Evolutionary conservation across 1,284 basidiomycete species (phyloP).

Genomic region (Clitocybe nebularis): DNA sequence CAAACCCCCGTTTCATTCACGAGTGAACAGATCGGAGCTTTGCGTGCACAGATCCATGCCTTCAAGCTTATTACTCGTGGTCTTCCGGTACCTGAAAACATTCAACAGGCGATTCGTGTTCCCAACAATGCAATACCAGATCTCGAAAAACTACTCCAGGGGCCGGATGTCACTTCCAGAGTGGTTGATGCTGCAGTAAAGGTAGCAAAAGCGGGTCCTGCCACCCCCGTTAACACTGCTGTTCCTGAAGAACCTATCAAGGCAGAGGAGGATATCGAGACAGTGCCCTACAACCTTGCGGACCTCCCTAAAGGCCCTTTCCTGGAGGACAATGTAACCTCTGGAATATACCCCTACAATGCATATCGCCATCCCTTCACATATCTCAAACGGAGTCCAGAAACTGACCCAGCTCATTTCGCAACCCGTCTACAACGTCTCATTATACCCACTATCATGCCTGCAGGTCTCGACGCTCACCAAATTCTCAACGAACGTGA

Average conservation of each 20-base stretch:
- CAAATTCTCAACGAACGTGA: constrained; percentile 90
- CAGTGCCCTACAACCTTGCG: constrained; percentile 35
- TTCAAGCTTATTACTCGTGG: constrained; percentile 84
- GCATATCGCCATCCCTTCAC: constrained; percentile 87
- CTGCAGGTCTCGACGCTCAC: constrained; percentile 90
- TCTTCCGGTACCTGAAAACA: constrained; percentile 72
- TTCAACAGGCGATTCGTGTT: constrained; percentile 77
- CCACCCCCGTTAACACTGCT: constrained; percentile 26
- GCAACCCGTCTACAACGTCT: constrained; percentile 77
- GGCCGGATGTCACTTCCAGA: constrained; percentile 54
- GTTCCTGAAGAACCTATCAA: constrained; percentile 34
- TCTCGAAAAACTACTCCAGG: constrained; percentile 61
- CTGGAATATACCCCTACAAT: constrained; percentile 93
- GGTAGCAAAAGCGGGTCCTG: constrained; percentile 59
- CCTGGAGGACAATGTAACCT: constrained; percentile 78
- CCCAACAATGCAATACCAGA: constrained; percentile 56
- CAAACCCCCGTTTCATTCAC: constrained; percentile 78
- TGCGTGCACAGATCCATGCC: constrained; percentile 87
- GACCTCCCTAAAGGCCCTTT: constrained; percentile 66
- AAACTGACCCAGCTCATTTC: constrained; percentile 54
- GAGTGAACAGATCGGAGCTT: constrained; percentile 77
- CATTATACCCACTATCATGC: constrained; percentile 87
- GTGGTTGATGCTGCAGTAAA: constrained; percentile 80
- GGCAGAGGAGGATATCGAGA: constrained; percentile 36
- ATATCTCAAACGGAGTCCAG: constrained; percentile 63